Evolutionary conservation across 2,329 filamentous ascomycete species (phyloP), one percentile per base, ranked within the genome.

Genomic region (Colletotrichum noveboracense): DNA sequence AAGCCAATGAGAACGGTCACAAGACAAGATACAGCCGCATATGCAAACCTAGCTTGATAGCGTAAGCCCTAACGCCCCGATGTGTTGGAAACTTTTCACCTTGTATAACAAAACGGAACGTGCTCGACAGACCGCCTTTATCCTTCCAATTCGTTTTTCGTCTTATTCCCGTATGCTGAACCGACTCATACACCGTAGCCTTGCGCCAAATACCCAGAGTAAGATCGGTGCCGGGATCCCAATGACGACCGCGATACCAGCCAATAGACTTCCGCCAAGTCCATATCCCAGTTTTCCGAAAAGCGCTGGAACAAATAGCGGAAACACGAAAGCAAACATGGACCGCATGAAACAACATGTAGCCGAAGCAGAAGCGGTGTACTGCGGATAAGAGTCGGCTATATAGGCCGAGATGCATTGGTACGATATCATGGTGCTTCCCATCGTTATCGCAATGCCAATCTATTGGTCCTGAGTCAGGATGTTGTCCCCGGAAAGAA

Each of bases 241-340:
- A 32, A 83, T 78, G 0, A 79, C 84, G 3, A 92, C 76, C 0
- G 80, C 80, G 0, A 82, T 77, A 18, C 87, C 81, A 0, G 83
- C 86, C 61, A 89, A 70, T 2, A 85, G 56, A 30, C 78, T 86
- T 30, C 86, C 86, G 0, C 84, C 82, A 83, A 84, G 85, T 3
- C 85, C 85, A 30, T 86, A 86, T 0, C 85, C 84, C 2, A 87
- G 77, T 0, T 68, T 72, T 6, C 77, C 43, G 43, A 86, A 87
- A 78, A 87, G 82, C 13, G 77, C 81, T 0, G 88, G 87, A 0
- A 86, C 87, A 74, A 90, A 89, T 0, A 90, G 77, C 0, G 89
- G 89, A 60, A 90, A 90, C 12, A 85, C 76, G 76, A 89, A 89
- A 0, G 87, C 88, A 3, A 84, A 81, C 58, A 90, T 77, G 9